A percentile compares a stretch with the other conserved stretches of the same genome.
phyloP scores from a whole-genome alignment of 331 rosid genomes.

The Arachis monticola region DNA sequence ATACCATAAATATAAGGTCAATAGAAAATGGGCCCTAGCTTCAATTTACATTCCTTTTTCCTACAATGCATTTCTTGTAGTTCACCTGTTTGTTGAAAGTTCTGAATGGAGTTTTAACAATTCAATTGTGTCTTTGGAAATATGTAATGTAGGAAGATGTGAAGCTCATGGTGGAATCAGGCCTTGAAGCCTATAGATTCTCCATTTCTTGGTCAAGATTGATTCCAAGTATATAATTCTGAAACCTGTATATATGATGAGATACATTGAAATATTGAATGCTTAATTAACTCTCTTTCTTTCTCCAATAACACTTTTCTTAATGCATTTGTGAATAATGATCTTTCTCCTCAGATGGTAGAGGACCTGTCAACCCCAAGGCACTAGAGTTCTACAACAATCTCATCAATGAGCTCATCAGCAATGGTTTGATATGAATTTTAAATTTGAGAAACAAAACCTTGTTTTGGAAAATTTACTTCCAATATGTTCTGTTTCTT shows the following conservation, averaged over 20 bases:
- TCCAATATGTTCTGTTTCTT: neutral
- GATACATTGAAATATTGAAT: neutral
- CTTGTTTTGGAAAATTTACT: neutral
- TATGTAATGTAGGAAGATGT: constrained; percentile 62
- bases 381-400: constrained; percentile 78
- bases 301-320: neutral
- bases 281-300: neutral
- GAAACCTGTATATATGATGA: neutral
- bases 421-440: constrained; percentile 47
- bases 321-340: constrained; percentile 2
- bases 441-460: constrained; percentile 12
- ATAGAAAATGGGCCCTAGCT: neutral
- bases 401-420: constrained; percentile 66
- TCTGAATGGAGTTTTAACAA: neutral
- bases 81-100: neutral
- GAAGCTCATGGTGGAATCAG: constrained; percentile 54
- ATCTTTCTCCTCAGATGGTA: constrained; percentile 56
- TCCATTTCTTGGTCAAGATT: constrained; percentile 69
- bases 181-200: constrained; percentile 59
- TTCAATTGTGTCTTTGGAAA: neutral
- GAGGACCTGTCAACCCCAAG: constrained; percentile 71
- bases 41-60: neutral
- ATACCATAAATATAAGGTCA: constrained; percentile 67
- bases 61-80: neutral
- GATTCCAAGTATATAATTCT: constrained; percentile 41